Evolutionary conservation across 345 rosid species (phyloP).

Genomic region (Camelina hispida): DNA sequence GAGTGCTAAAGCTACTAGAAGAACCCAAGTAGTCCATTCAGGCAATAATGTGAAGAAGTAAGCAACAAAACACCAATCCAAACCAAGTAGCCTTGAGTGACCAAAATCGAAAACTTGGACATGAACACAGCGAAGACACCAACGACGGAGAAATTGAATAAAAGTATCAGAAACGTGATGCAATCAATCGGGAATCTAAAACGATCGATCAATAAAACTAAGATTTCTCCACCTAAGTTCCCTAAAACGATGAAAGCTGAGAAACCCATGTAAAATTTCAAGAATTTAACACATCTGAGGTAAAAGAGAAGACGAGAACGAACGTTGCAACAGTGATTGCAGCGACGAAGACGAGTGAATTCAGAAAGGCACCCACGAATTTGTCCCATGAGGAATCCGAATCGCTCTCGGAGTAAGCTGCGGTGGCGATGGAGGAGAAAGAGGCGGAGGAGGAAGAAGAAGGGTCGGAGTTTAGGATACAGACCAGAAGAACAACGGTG

Average conservation of each 20-base stretch:
- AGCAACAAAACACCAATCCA: conserved; percentile 87
- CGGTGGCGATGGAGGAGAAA: conserved; percentile 64
- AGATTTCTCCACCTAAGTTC: conserved; percentile 80
- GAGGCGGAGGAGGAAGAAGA: conserved; percentile 62
- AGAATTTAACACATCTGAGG: conserved; percentile 75
- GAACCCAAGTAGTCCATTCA: conserved; percentile 95
- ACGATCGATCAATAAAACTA: conserved; percentile 55
- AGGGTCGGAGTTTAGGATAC: conserved; percentile 60
- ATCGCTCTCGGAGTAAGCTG: conserved; percentile 73
- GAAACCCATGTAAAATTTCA: conserved; percentile 80
- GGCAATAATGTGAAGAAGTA: conserved; percentile 91
- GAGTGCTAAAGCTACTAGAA: conserved; percentile 80
- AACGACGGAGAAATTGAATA: conserved; percentile 77
- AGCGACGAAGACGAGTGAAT: conserved; percentile 79
- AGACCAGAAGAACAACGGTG: conserved; percentile 78
- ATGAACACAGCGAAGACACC: conserved; percentile 90
- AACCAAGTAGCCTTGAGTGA: conserved; percentile 84
- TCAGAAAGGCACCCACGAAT: conserved; percentile 76
- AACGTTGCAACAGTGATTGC: conserved; percentile 78
- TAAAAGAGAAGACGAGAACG: conserved; percentile 82
- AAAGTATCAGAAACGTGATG: conserved; percentile 61
- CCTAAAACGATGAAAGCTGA: conserved; percentile 82
- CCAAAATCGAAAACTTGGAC: conserved; percentile 86
- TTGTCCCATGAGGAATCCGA: conserved; percentile 90
- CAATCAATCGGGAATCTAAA: conserved; percentile 68